Evolutionary conservation across 805 yeast species (phyloP), one percentile per base, ranked within the genome.

Genomic region (Starmerella kuoi): DNA sequence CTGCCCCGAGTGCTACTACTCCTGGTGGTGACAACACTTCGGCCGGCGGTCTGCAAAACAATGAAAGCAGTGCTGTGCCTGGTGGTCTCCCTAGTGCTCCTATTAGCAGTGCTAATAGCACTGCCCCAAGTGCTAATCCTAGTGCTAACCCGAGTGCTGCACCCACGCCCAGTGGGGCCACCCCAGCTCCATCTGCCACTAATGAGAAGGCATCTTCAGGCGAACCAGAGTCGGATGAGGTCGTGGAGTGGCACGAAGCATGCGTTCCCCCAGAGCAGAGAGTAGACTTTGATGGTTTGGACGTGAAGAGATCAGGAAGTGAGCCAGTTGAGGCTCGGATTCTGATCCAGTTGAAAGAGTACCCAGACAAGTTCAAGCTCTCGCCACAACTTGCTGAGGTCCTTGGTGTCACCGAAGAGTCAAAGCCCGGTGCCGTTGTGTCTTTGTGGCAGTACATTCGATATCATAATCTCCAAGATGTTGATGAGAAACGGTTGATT

Each of bases 161-260:
- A 27, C 37, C 24, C 30, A 42, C 20, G 7, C 27, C 38, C 19
- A 15, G 4, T 3, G 19, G 22, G 4, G 35, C 8, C n/a, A 20
- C 22, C 4, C 17, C 33, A 17, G 35, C 28, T 14, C 12, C 9
- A 14, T 14, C 28, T 14, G 28, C 28, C 14, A 17, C 30, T n/a
- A 25, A 11, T 22, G 33, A 34, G 28, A 34, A 32, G 37, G 17
- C 32, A n/a, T 25, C 19, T 3, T 23, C 34, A 26, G 3, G 6
- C 34, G 33, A 26, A 18, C 26, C 23, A 4, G 17, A 20, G 19
- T n/a, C 23, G 7, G 48, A 42, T n/a, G 57, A 55, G 54, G 62
- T 80, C 12, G 74, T 88, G 34, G 96, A 91, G 61, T 91, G 98
- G 98, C 87, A 86, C 60, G 87, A 79, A 51, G 66, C 51, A 3